Conservation (phyloP, 192 early-diverging fungal species). For the Backusella psychrophila region DNA sequence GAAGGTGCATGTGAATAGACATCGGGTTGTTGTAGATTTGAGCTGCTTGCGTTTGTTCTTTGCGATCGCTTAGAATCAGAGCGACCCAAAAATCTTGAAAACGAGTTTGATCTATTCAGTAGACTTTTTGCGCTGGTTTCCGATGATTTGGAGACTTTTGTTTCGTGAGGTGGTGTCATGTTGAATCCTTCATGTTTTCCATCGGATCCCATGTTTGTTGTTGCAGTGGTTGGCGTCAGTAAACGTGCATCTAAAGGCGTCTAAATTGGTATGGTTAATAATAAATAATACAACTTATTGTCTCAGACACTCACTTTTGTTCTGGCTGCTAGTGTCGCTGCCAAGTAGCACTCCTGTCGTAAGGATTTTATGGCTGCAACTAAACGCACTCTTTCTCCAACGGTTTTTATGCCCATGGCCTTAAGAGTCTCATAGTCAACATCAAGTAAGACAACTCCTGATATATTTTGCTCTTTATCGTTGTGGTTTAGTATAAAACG, state of each 20-base stretch:
- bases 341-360: conserved; percentile 55
- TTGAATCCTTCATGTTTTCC: conserved; percentile 23
- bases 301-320: neutral
- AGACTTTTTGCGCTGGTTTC: conserved; percentile 22
- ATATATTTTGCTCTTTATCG: conserved; percentile 71
- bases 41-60: neutral
- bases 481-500: neutral
- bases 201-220: neutral
- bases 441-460: conserved; percentile 80
- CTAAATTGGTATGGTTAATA: neutral
- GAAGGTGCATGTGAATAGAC: conserved; percentile 13
- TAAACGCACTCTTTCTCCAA: conserved; percentile 84
- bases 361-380: conserved; percentile 73
- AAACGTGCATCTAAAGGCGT: neutral
- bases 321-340: conserved; percentile 31
- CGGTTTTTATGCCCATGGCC: conserved; percentile 75
- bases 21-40: conserved; percentile 10
- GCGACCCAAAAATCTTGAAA: conserved; percentile 35
- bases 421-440: conserved; percentile 80
- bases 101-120: conserved; percentile 37
- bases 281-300: neutral
- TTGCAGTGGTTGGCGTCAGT: neutral
- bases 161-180: conserved; percentile 10
- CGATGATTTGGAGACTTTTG: conserved; percentile 13
- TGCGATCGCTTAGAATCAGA: conserved; percentile 32